A percentile compares a stretch with the other conserved stretches of the same genome.
These are phyloP conservation scores for Mastigamoeba balamuthi DNA, from an alignment of 78 protist genomes.

Conservation along the genomic window DNA sequence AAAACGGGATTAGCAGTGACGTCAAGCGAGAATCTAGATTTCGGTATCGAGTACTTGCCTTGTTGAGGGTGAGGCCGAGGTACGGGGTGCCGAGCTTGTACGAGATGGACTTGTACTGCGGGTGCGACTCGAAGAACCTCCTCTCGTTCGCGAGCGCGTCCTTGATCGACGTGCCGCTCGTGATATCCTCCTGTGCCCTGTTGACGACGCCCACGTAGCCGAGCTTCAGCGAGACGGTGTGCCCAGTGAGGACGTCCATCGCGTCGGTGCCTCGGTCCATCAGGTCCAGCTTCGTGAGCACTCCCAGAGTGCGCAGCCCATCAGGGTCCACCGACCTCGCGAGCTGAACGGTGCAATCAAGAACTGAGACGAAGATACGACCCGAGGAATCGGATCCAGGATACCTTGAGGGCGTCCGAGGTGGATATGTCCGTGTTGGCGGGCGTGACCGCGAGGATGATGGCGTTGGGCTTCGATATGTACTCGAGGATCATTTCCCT, in stretches of 20 bases:
- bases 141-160: slow-evolving; percentile 70
- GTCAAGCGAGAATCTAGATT: too few relatives aligned
- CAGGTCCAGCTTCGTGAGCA: slow-evolving; percentile 90
- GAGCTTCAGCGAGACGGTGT: slow-evolving; percentile 50
- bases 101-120: slow-evolving; percentile 64
- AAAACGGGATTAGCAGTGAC: too few relatives aligned
- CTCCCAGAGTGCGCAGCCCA: slow-evolving; percentile 64
- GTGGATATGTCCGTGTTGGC: slow-evolving; percentile 93
- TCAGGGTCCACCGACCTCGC: slow-evolving; percentile 58
- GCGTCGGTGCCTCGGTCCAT: slow-evolving; percentile 94
- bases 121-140: slow-evolving; percentile 72
- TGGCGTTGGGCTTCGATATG: slow-evolving; percentile 67
- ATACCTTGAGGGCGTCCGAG: slow-evolving; percentile 89
- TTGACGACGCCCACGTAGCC: slow-evolving; percentile 76
- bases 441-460: slow-evolving; percentile 92
- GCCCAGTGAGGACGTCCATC: slow-evolving; percentile 73
- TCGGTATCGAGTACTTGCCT: too few relatives aligned
- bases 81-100: slow-evolving; percentile 67
- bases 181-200: slow-evolving; percentile 72
- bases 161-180: slow-evolving; percentile 45
- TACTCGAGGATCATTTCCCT: slow-evolving; percentile 63
- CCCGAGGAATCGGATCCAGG: too few relatives aligned
- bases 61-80: slow-evolving; percentile 55
- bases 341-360: slow-evolving; percentile 17
- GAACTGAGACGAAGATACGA: too few relatives aligned